phyloP scores from a whole-genome alignment of 352 stramenopile genomes.

The Plasmopara viticola region DNA sequence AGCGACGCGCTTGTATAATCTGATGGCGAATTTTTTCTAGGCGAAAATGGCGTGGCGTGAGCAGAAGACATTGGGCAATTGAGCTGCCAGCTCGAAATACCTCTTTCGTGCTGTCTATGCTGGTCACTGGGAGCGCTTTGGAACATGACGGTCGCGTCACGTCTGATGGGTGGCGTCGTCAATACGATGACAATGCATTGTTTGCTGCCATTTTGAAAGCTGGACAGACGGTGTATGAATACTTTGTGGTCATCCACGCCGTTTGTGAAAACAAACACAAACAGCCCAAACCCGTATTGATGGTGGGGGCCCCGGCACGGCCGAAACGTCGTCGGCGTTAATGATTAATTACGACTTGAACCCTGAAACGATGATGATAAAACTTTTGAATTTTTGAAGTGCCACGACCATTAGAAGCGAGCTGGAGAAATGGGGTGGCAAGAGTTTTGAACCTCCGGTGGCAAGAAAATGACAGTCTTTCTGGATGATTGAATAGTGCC shows the following conservation, averaged over 20 bases:
- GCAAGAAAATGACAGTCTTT: constrained; percentile 99
- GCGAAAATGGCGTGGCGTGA: constrained; percentile 59
- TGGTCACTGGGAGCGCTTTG: constrained; percentile 95
- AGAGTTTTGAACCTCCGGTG: constrained; percentile 97
- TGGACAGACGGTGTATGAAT: constrained; percentile 90
- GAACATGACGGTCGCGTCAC: constrained; percentile 95
- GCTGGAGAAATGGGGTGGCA: constrained; percentile 96
- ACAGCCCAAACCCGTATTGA: constrained; percentile 91
- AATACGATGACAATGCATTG: constrained; percentile 87
- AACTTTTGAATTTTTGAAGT: constrained; percentile 97
- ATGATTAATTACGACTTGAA: constrained; percentile 97
- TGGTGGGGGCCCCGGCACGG: constrained; percentile 96
- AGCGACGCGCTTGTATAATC: constrained; percentile 69
- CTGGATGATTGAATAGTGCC: constrained; percentile 97
- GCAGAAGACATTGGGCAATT: constrained; percentile 64
- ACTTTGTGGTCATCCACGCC: constrained; percentile 87
- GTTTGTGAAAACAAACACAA: constrained; percentile 88
- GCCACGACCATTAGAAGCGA: constrained; percentile 97
- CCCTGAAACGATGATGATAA: constrained; percentile 92
- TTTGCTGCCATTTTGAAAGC: constrained; percentile 86
- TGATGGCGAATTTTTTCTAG: constrained; percentile 90
- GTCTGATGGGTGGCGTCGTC: constrained; percentile 94
- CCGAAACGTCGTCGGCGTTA: constrained; percentile 96
- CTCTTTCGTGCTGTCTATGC: constrained; percentile 96
- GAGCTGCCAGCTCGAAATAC: constrained; percentile 87